Evolutionary conservation across 768 basidiomycete genomes (phyloP), one percentile per base, ranked within the genome.

Genomic region (Lactarius psammicola): DNA sequence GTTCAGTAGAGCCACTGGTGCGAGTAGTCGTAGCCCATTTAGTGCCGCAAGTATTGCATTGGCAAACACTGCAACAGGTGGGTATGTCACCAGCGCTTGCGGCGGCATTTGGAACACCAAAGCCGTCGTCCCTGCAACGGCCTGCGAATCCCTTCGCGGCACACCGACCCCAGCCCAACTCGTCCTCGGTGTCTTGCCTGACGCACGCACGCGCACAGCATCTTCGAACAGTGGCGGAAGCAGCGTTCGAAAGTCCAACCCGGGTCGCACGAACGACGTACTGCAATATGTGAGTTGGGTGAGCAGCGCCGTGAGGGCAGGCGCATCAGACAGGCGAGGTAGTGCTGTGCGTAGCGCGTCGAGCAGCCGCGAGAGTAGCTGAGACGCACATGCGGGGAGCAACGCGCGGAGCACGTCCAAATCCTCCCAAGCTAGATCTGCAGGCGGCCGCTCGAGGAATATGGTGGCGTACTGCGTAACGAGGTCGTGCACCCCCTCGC

Each of bases 171-270:
- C 42, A 68, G 60, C 56, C 64, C 59, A 59, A n/a, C 36, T 20
- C 62, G 54, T 59, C 59, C 40, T 30, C 49, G 60, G 59, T 7
- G 65, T 66, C 18, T 63, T 64, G 31, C 78, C 77, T 11, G 77
- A 77, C 38, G 90, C 84, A 9, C 85, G 82, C 33, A 77, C 75
- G 3, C 82, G 74, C 11, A 94, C 87, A 1, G 90, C 89, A 54
- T 79, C 75, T 44, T 81, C 81, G 73, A 95, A 87, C 2, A 90
- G 78, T n/a, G n/a, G n/a, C n/a, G n/a, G n/a, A n/a, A n/a, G n/a
- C n/a, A n/a, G n/a, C n/a, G n/a, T n/a, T n/a, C 88, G 85, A 75
- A 99, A 98, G 74, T 97, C 95, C 71, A 96, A 82, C 0, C 96
- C 96, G 18, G 96, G 84, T n/a, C 95, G 86, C 0, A 92, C 83